A percentile compares a stretch with the other conserved stretches of the same genome.
phyloP scores from a whole-genome alignment of 2,329 filamentous ascomycete genomes.

The Dactylellina drechsleri region DNA sequence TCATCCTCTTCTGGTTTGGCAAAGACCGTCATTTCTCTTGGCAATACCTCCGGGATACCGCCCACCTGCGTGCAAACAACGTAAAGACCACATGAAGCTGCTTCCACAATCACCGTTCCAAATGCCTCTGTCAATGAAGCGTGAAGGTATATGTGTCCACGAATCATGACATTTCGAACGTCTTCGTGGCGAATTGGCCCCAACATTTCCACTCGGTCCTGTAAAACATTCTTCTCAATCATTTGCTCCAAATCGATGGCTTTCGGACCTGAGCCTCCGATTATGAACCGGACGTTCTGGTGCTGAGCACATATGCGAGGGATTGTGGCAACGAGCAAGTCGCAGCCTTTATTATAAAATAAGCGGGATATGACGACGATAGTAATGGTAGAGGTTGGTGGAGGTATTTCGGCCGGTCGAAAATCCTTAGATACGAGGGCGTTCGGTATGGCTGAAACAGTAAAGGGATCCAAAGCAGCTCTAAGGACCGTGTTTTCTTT shows the following conservation, averaged over 20 bases:
- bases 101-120: slow-evolving; percentile 96
- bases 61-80: slow-evolving; percentile 97
- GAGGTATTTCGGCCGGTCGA: slow-evolving; percentile 67
- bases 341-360: slow-evolving; percentile 98
- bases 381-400: slow-evolving; percentile 76
- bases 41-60: slow-evolving; percentile 94
- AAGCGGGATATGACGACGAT: slow-evolving; percentile 97
- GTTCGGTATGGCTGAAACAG: slow-evolving; percentile 98
- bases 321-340: slow-evolving; percentile 94
- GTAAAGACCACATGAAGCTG: slow-evolving; percentile 92
- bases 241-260: slow-evolving; percentile 98
- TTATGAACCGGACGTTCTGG: slow-evolving; percentile 94
- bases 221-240: slow-evolving; percentile 92
- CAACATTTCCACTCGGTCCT: slow-evolving; percentile 91
- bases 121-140: slow-evolving; percentile 96
- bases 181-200: slow-evolving; percentile 94
- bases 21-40: slow-evolving; percentile 96
- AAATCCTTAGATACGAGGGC: slow-evolving; percentile 98
- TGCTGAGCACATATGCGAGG: slow-evolving; percentile 89
- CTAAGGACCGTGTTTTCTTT: slow-evolving; percentile 98
- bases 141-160: slow-evolving; percentile 95
- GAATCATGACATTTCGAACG: slow-evolving; percentile 95
- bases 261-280: slow-evolving; percentile 94
- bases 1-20: slow-evolving; percentile 97
- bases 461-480: slow-evolving; percentile 91